These are phyloP conservation scores for Persicaria maculosa DNA, from an alignment of 148 eudicot species.

Conservation along the genomic window DNA sequence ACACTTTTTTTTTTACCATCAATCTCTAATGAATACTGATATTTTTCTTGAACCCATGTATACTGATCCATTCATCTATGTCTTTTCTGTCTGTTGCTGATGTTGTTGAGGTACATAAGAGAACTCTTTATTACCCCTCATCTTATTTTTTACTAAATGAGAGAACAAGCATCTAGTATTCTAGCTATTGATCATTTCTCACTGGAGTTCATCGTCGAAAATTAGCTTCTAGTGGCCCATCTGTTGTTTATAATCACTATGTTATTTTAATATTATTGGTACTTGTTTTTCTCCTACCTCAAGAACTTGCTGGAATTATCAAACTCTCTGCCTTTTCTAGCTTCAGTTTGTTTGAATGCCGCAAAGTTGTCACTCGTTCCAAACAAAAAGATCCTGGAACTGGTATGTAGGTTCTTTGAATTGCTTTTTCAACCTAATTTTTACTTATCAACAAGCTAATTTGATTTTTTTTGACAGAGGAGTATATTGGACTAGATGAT, in stretches of 20 bases:
- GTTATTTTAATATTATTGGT: constrained; percentile 9
- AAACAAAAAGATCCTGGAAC: constrained; percentile 85
- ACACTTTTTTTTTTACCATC: too few species aligned
- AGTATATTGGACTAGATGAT: constrained; percentile 87
- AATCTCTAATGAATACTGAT: too few species aligned
- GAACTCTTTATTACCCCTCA: not conserved
- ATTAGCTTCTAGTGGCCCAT: not conserved
- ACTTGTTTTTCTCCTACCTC: constrained; percentile 19
- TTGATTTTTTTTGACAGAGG: constrained; percentile 40
- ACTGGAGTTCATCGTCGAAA: not conserved
- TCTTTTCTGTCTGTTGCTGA: constrained; percentile 94
- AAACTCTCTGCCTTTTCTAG: constrained; percentile 79
- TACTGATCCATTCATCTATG: too few species aligned
- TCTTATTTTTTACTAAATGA: not conserved
- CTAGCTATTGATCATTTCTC: not conserved
- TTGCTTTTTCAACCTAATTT: not conserved
- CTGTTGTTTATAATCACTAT: not conserved
- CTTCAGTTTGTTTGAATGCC: constrained; percentile 93
- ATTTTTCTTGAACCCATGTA: too few species aligned
- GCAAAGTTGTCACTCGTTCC: constrained; percentile 77
- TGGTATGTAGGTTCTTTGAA: constrained; percentile 38
- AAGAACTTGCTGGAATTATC: constrained; percentile 94
- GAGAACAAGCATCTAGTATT: not conserved
- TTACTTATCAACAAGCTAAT: not conserved
- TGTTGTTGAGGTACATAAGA: constrained; percentile 77